These are phyloP conservation scores for Mycena polygramma DNA, from an alignment of 768 basidiomycete species.

Conservation along the genomic window DNA sequence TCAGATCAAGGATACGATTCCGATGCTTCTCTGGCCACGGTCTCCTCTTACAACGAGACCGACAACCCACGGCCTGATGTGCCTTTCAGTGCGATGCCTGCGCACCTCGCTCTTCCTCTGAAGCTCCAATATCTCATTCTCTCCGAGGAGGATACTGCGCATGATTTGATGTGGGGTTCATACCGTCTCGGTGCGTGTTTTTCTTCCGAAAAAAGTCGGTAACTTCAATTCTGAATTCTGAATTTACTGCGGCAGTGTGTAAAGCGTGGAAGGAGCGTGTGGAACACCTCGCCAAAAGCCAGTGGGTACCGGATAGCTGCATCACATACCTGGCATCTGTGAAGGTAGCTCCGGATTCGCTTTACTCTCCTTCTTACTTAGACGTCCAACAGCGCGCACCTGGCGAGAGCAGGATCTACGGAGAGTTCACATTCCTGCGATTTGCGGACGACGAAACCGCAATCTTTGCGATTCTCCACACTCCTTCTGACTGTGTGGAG, in stretches of 20 bases:
- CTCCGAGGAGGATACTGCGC: not conserved
- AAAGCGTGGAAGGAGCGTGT: slow-evolving; percentile 31
- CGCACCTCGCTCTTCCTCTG: slow-evolving; percentile 22
- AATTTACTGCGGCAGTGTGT: slow-evolving; percentile 13
- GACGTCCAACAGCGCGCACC: too few relatives aligned
- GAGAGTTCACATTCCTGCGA: slow-evolving; percentile 16
- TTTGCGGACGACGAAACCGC: slow-evolving; percentile 25
- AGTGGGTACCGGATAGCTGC: slow-evolving; percentile 17
- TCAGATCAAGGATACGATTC: too few relatives aligned
- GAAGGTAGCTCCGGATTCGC: not conserved
- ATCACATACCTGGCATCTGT: slow-evolving; percentile 15
- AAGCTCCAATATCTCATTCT: slow-evolving; percentile 26
- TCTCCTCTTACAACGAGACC: slow-evolving; percentile 23
- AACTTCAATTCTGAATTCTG: too few relatives aligned
- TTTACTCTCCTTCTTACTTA: too few relatives aligned
- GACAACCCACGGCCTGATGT: not conserved
- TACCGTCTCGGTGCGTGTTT: slow-evolving; percentile 23
- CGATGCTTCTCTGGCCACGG: too few relatives aligned
- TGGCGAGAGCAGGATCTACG: not conserved
- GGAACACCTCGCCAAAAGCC: slow-evolving; percentile 21
- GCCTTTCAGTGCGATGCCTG: slow-evolving; percentile 27
- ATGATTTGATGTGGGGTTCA: slow-evolving; percentile 14
- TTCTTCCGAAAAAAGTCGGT: too few relatives aligned
- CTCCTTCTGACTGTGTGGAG: too few relatives aligned
- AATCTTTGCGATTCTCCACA: not conserved